Evolutionary conservation across 306 rosid genomes (phyloP).

Genomic region (Fragaria nilgerrensis): DNA sequence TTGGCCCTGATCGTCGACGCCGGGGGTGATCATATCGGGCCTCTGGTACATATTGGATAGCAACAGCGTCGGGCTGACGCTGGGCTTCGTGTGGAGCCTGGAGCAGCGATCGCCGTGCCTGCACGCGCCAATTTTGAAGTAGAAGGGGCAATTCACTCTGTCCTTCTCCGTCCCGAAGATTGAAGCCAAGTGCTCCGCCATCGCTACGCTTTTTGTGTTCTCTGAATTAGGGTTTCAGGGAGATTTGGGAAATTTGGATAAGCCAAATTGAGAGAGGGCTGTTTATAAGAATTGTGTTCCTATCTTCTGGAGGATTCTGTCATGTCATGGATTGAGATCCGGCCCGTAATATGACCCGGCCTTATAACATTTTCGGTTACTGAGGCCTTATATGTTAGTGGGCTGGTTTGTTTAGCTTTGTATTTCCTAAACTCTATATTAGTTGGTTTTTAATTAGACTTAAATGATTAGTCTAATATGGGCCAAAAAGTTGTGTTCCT

Average conservation of each 20-base stretch:
- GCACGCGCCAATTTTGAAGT: slow-evolving; percentile 81
- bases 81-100: slow-evolving; percentile 67
- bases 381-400: background rate
- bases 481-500: background rate
- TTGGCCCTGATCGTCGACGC: slow-evolving; percentile 58
- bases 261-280: background rate
- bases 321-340: background rate
- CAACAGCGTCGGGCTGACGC: slow-evolving; percentile 62
- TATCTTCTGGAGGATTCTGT: background rate
- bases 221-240: background rate
- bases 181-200: slow-evolving; percentile 80
- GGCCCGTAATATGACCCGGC: background rate
- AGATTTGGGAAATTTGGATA: background rate
- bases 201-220: background rate
- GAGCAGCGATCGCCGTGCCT: slow-evolving; percentile 75
- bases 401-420: background rate
- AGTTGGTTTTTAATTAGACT: background rate
- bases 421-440: background rate
- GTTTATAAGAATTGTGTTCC: background rate
- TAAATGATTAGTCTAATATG: background rate
- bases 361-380: background rate
- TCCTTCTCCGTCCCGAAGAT: slow-evolving; percentile 77
- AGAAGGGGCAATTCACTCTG: slow-evolving; percentile 75
- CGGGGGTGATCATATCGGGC: slow-evolving; percentile 73
- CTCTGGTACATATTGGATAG: slow-evolving; percentile 80